phyloP scores from a whole-genome alignment of 768 basidiomycete species.

The Neoboletus brunneissimus region DNA sequence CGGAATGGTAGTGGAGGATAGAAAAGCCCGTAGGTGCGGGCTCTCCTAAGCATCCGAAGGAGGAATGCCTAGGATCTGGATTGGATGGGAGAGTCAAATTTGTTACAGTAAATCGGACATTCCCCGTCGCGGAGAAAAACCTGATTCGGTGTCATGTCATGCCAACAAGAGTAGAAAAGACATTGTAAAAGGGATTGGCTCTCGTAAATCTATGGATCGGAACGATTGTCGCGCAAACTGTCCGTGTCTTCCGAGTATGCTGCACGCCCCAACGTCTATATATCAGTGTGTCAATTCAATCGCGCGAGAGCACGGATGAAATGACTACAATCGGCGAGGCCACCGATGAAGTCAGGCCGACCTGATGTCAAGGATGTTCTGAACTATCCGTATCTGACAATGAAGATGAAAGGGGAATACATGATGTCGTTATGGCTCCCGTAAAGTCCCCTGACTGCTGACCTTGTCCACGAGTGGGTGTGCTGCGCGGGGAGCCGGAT shows the following conservation, averaged over 20 bases:
- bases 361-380: constrained; percentile 36
- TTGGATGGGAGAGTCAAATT: constrained; percentile 4
- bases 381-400: constrained; percentile 23
- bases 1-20: neutral
- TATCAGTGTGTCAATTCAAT: constrained; percentile 10
- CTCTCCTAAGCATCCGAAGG: neutral
- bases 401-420: constrained; percentile 27
- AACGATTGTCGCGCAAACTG: constrained; percentile 13
- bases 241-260: constrained; percentile 20
- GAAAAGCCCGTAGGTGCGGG: neutral
- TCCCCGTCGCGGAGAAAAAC: constrained; percentile 6
- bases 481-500: constrained; percentile 3
- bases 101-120: constrained; percentile 14
- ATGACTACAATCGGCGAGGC: constrained; percentile 13
- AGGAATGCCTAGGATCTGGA: neutral
- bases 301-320: constrained; percentile 4
- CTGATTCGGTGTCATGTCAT: neutral
- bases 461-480: constrained; percentile 4
- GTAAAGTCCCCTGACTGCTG: constrained; percentile 5
- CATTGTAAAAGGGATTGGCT: constrained; percentile 14
- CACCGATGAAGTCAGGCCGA: constrained; percentile 44
- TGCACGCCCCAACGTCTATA: constrained; percentile 17
- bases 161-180: constrained; percentile 15
- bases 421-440: constrained; percentile 19
- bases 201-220: constrained; percentile 25